phyloP scores from a whole-genome alignment of 805 yeast species.

The Kuraishia cidri region DNA sequence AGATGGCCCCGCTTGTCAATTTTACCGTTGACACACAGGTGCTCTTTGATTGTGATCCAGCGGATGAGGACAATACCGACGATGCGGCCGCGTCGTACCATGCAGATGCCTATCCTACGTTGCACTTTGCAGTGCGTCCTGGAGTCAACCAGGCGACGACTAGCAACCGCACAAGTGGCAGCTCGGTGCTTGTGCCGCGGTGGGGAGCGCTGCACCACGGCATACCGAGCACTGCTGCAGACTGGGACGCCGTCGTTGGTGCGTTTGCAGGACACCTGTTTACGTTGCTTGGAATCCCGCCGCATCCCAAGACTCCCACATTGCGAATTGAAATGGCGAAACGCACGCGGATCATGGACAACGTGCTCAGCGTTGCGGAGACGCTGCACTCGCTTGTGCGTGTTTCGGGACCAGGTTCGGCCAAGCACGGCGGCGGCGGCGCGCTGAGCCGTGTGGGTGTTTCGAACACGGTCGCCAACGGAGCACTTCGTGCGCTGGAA shows the following conservation, averaged over 20 bases:
- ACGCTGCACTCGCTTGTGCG: not conserved
- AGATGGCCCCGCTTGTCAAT: conserved; percentile 4
- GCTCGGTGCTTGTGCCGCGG: not conserved
- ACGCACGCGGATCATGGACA: conserved; percentile 2
- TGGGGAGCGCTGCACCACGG: not conserved
- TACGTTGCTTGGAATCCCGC: conserved; percentile 53
- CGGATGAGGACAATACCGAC: not conserved
- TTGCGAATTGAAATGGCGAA: conserved; percentile 37
- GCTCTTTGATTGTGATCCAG: conserved; percentile 1
- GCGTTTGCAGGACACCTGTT: conserved; percentile 57
- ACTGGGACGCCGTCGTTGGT: conserved; percentile 26
- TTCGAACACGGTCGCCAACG: too few relatives aligned
- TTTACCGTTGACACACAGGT: conserved; percentile 5
- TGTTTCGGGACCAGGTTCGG: not conserved
- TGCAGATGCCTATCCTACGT: not conserved
- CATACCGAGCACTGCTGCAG: too few relatives aligned
- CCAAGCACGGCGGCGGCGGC: not conserved
- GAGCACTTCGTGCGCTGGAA: too few relatives aligned
- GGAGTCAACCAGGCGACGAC: too few relatives aligned
- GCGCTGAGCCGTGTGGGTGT: too few relatives aligned
- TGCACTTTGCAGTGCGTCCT: not conserved
- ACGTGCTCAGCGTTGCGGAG: conserved; percentile 3
- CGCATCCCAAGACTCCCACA: conserved; percentile 38
- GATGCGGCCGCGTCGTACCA: not conserved
- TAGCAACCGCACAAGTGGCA: too few relatives aligned